phyloP scores from a whole-genome alignment of 331 rosid genomes.

The Pyracantha coccinea region DNA sequence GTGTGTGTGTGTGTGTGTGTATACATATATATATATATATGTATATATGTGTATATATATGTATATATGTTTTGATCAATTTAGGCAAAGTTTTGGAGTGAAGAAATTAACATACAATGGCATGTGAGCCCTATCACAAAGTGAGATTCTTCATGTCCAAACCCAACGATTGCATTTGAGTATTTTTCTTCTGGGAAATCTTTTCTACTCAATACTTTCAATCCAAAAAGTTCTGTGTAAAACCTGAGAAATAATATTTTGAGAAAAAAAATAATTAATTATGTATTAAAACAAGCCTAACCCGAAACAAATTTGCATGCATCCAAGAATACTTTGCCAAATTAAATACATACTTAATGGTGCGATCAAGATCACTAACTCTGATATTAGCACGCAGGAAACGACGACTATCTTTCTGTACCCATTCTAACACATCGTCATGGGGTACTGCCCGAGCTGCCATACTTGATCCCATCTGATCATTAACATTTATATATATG shows the following conservation, averaged over 20 bases:
- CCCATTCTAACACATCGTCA: not conserved
- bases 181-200: not conserved
- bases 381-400: not conserved
- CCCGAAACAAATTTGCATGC: not conserved
- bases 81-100: not conserved
- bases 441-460: not conserved
- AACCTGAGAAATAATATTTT: not conserved
- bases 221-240: not conserved
- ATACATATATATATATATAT: too few relatives aligned
- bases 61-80: too few relatives aligned
- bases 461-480: constrained; percentile 2
- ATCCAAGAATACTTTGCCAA: not conserved
- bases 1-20: too few relatives aligned
- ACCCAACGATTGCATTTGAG: constrained; percentile 8
- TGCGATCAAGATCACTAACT: constrained; percentile 6
- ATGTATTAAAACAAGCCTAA: too few relatives aligned
- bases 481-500: not conserved
- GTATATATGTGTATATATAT: too few relatives aligned
- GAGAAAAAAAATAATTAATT: not conserved
- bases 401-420: not conserved
- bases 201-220: not conserved
- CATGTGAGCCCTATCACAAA: constrained; percentile 1
- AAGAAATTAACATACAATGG: not conserved
- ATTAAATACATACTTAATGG: not conserved
- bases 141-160: constrained; percentile 8